Evolutionary conservation across 1,139 yeast genomes (phyloP), one percentile per base, ranked within the genome.

Genomic region (Ogataea hybrid): DNA sequence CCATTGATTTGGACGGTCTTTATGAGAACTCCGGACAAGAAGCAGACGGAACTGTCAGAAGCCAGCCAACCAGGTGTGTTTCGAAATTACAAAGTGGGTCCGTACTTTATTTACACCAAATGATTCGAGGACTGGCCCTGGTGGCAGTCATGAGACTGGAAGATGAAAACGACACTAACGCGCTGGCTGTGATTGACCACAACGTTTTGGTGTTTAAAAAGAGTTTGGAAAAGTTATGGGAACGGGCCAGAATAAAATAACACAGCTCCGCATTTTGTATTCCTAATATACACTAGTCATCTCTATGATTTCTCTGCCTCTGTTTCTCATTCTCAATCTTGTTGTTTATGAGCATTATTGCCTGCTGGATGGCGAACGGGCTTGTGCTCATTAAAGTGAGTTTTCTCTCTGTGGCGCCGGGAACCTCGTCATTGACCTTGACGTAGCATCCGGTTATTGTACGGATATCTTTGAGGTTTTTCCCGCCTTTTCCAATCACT

Each of bases 111-210:
- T 71, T 92, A 59, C 83, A 84, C 50, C 95, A 88, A 59, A 89
- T 92, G 96, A 85, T 92, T 44, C 75, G 95, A 53, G 97, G 97
- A 0, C 70, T 90, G 53, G 96, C 97, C 2, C 70, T 92, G 46
- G 96, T 92, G 32, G 95, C 96, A 1, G 72, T 90, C 46, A 81
- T 88, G 28, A 75, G 95, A 44, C 76, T 82, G 38, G 63, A 56
- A 8, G 89, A 79, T 44, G 79, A 76, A 21, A 52, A 52, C 31
- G 61, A 56, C 18, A 48, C 50, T 36, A 54, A 56, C 39, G 71
- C 83, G 9, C 65, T 86, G 56, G 82, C 96, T 0, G 77, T 92
- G 32, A 81, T 90, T 23, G 97, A 92, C 61, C 90, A 88, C 62
- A 92, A 92, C 60, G 90, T 90, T 31, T 85, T 83, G 48, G 75